Percentiles rank a stretch among this genome's conserved stretches.
Conservation (phyloP, 257 asterid species). For the Solanum medicagineum region DNA sequence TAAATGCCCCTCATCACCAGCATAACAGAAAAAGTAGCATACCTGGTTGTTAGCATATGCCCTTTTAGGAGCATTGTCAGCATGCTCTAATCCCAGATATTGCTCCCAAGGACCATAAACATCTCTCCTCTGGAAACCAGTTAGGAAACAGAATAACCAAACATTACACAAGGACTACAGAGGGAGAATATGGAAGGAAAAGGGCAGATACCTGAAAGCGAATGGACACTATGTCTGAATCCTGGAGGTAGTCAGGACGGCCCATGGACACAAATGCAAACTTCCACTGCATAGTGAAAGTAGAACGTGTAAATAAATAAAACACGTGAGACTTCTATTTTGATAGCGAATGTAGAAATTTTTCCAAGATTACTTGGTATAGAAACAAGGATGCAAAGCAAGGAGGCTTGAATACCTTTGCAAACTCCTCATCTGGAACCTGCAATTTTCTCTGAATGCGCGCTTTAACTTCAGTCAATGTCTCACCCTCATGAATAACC, state of each 20-base stretch:
- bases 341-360: not conserved
- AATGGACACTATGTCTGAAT: constrained; percentile 45
- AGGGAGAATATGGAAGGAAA: not conserved
- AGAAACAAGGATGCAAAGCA: not conserved
- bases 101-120: constrained; percentile 81
- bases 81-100: constrained; percentile 74
- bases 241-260: constrained; percentile 71
- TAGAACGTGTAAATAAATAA: not conserved
- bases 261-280: constrained; percentile 59
- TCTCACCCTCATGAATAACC: constrained; percentile 14
- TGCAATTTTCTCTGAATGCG: constrained; percentile 15
- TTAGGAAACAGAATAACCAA: not conserved
- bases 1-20: not conserved
- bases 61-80: constrained; percentile 63
- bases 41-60: constrained; percentile 55
- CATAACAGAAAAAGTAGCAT: not conserved
- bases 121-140: constrained; percentile 44
- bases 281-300: constrained; percentile 44
- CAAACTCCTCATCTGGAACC: constrained; percentile 20
- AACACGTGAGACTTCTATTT: not conserved
- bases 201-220: constrained; percentile 51
- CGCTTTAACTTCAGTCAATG: constrained; percentile 3
- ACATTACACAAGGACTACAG: not conserved
- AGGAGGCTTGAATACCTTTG: constrained; percentile 6
- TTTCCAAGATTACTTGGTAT: not conserved